phyloP scores from a whole-genome alignment of 192 early-diverging fungal genomes.

The Coemansia sp. region DNA sequence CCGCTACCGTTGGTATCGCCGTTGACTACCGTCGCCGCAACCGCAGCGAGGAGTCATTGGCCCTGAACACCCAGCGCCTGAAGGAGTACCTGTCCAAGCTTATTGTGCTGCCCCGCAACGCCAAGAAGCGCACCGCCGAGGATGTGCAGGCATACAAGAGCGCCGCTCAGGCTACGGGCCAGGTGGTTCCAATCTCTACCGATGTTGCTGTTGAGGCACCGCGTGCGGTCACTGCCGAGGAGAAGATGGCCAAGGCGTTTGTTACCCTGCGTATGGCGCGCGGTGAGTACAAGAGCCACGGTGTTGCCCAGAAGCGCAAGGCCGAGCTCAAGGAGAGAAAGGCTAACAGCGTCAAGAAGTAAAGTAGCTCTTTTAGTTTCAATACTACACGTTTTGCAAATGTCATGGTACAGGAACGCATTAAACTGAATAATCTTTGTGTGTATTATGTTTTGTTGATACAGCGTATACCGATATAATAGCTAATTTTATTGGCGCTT shows the following conservation, averaged over 20 bases:
- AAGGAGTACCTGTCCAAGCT: conserved; percentile 93
- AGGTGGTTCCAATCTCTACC: conserved; percentile 33
- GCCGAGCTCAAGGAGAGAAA: conserved; percentile 43
- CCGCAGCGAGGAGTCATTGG: conserved; percentile 91
- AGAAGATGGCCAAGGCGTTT: conserved; percentile 55
- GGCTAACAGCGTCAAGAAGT: conserved; percentile 56
- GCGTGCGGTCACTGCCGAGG: conserved; percentile 56
- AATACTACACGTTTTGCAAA: background rate
- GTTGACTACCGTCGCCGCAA: conserved; percentile 97
- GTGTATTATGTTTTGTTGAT: too few relatives aligned
- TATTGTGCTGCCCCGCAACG: conserved; percentile 95
- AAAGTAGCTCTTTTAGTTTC: conserved; percentile 16
- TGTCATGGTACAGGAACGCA: too few relatives aligned
- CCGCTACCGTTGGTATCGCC: conserved; percentile 90
- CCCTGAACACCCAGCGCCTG: conserved; percentile 89
- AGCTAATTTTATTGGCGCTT: too few relatives aligned
- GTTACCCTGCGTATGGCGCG: conserved; percentile 54
- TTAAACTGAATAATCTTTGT: too few relatives aligned
- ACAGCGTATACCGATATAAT: too few relatives aligned
- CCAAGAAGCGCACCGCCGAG: conserved; percentile 72
- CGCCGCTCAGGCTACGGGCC: conserved; percentile 44
- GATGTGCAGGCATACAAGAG: conserved; percentile 49
- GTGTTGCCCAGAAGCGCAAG: conserved; percentile 39
- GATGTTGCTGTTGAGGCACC: conserved; percentile 43
- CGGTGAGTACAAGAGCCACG: conserved; percentile 55